phyloP scores from a whole-genome alignment of 164 flowering plant genomes.

The Kalanchoe fedtschenkoi region DNA sequence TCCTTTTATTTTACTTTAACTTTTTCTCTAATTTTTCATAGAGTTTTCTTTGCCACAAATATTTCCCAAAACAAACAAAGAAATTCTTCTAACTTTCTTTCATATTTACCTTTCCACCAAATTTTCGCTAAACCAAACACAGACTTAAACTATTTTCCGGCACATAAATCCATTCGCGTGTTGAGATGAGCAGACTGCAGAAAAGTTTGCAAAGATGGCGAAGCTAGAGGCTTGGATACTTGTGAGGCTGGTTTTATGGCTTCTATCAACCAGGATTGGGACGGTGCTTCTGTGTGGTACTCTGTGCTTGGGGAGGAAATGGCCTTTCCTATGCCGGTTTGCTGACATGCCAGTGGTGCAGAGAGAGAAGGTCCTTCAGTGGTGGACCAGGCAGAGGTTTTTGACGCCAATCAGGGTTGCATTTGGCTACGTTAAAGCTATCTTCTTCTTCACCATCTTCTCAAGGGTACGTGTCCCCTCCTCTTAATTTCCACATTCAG shows the following conservation, averaged over 20 bases:
- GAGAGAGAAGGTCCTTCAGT: conserved; percentile 37
- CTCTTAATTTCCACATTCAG: not conserved
- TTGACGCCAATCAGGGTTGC: conserved; percentile 31
- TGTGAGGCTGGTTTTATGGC: conserved; percentile 22
- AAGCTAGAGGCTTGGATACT: conserved; percentile 23
- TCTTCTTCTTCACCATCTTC: conserved; percentile 30
- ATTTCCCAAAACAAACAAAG: not conserved
- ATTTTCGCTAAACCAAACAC: not conserved
- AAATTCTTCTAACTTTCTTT: too few relatives aligned
- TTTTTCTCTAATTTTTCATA: too few relatives aligned
- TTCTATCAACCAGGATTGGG: conserved; percentile 43
- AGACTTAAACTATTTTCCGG: too few relatives aligned
- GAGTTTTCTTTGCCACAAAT: too few relatives aligned
- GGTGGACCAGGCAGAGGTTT: conserved; percentile 22
- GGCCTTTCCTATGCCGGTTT: conserved; percentile 40
- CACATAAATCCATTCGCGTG: too few relatives aligned
- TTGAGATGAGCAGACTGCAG: conserved; percentile 35
- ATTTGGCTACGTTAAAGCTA: conserved; percentile 27
- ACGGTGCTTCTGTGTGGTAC: conserved; percentile 41
- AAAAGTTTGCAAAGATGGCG: conserved; percentile 18
- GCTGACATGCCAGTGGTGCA: conserved; percentile 25
- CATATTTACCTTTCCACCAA: too few relatives aligned
- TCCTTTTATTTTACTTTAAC: too few relatives aligned
- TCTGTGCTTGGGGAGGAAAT: conserved; percentile 19
- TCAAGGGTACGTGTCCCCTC: conserved; percentile 20